Conservation (phyloP, 306 rosid genomes). For the Fragaria vesca region DNA sequence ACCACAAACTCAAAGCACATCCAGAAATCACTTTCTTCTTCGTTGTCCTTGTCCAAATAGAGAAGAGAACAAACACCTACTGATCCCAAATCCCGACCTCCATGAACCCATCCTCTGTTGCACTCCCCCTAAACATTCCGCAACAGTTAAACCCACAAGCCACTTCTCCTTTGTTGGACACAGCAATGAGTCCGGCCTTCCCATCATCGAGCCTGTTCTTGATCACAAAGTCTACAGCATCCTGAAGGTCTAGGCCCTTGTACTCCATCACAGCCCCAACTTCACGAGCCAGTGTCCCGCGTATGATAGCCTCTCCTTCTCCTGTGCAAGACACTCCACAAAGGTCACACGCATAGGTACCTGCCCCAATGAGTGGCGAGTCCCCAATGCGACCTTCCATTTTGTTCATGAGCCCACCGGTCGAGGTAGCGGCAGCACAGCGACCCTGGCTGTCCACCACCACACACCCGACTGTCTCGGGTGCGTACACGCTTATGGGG, state of each 20-base stretch:
- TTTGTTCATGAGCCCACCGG: conserved; percentile 90
- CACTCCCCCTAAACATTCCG: conserved; percentile 86
- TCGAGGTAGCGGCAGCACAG: conserved; percentile 89
- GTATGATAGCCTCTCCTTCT: conserved; percentile 94
- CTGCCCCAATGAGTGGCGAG: conserved; percentile 82
- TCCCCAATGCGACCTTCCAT: conserved; percentile 83
- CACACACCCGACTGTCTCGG: conserved; percentile 94
- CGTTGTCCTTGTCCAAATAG: background rate
- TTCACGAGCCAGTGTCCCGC: conserved; percentile 87
- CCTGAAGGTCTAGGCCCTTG: conserved; percentile 71
- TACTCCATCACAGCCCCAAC: conserved; percentile 96
- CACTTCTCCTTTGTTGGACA: conserved; percentile 75
- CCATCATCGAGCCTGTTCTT: conserved; percentile 83
- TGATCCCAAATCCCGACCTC: conserved; percentile 89
- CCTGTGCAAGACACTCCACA: conserved; percentile 95
- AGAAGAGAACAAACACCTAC: background rate
- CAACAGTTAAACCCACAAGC: conserved; percentile 77
- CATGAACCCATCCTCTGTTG: conserved; percentile 84
- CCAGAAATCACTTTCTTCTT: background rate
- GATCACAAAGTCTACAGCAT: conserved; percentile 73
- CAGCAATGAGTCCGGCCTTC: conserved; percentile 79
- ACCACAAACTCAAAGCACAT: conserved; percentile 5
- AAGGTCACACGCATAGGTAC: conserved; percentile 79
- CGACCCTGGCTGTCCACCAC: conserved; percentile 72
- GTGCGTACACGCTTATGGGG: conserved; percentile 79